A percentile compares a stretch with the other conserved stretches of the same genome.
phyloP scores from a whole-genome alignment of 1,284 basidiomycete genomes.

The Chiua sp. region DNA sequence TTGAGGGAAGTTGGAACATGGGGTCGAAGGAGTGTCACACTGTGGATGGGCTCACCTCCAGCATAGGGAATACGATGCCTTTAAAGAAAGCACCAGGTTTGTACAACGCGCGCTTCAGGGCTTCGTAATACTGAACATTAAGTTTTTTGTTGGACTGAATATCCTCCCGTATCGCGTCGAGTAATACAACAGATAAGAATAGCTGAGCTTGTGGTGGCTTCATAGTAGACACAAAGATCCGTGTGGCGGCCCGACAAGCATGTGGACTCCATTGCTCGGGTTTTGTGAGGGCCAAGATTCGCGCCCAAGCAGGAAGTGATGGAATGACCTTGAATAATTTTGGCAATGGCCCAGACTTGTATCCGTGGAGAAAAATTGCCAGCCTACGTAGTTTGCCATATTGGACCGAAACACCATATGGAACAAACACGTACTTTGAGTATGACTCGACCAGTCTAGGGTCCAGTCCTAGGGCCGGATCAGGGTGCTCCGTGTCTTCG shows the following conservation, averaged over 20 bases:
- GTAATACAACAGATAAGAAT: constrained; percentile 91
- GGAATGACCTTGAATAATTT: constrained; percentile 99
- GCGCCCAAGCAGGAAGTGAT: constrained; percentile 95
- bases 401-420: background rate
- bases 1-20: constrained; percentile 2
- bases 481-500: constrained; percentile 68
- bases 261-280: constrained; percentile 97
- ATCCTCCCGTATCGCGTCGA: constrained; percentile 92
- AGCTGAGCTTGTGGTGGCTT: constrained; percentile 96
- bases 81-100: constrained; percentile 99
- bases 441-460: constrained; percentile 98
- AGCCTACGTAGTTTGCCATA: constrained; percentile 51
- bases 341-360: constrained; percentile 95
- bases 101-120: constrained; percentile 90
- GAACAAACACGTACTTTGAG: constrained; percentile 69
- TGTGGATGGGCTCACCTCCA: constrained; percentile 69
- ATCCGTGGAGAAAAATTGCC: constrained; percentile 85
- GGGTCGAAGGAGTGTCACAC: background rate
- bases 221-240: constrained; percentile 96
- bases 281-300: constrained; percentile 91
- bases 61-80: constrained; percentile 95
- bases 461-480: constrained; percentile 92
- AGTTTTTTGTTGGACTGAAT: constrained; percentile 89
- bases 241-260: constrained; percentile 92
- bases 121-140: constrained; percentile 94